Evolutionary conservation across 192 early-diverging fungal genomes (phyloP), one percentile per base, ranked within the genome.

Genomic region (Backusella morwellensis): DNA sequence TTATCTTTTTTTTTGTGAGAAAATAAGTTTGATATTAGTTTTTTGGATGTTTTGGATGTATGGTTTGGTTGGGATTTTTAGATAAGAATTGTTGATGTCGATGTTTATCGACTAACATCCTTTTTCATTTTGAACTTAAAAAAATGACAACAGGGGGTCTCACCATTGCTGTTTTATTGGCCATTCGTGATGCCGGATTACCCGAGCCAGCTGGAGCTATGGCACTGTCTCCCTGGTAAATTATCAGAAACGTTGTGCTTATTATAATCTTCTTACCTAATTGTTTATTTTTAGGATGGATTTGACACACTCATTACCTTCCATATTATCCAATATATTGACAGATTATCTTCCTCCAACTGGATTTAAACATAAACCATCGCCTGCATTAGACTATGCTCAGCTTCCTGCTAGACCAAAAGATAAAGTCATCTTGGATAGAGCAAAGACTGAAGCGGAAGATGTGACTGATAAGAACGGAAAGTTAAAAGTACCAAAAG

Each of bases 141-240:
- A 32, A 32, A 32, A 32, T 32, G 32, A 32, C 32, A 32, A 32
- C 1, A 32, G 32, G 93, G 41, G 87, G 79, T 80, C 73, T 95
- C 12, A 80, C 87, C 0, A 56, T 91, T 23, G 88, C 88, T 1
- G 78, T 85, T 0, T 76, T 88, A 71, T 66, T 92, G 1, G 89
- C 86, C 21, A 83, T 93, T 19, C 81, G 90, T 41, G 88, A 93
- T 71, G 79, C 85, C 26, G 81, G 85, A 0, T 69, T 92, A 29
- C 88, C 86, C 8, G 69, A 88, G 56, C 89, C 91, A 6, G 90
- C 82, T 12, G 91, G 88, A 2, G 82, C 82, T 0, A 84, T 87
- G 35, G 80, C 85, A 4, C 73, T 90, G 73, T 91, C 89, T 50
- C 93, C 93, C 19, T 95, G 93, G 94, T 71, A 42, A 68, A n/a